Base-by-base conservation (phyloP, 2,329 filamentous ascomycete species). In the Penicillium palitans region DNA sequence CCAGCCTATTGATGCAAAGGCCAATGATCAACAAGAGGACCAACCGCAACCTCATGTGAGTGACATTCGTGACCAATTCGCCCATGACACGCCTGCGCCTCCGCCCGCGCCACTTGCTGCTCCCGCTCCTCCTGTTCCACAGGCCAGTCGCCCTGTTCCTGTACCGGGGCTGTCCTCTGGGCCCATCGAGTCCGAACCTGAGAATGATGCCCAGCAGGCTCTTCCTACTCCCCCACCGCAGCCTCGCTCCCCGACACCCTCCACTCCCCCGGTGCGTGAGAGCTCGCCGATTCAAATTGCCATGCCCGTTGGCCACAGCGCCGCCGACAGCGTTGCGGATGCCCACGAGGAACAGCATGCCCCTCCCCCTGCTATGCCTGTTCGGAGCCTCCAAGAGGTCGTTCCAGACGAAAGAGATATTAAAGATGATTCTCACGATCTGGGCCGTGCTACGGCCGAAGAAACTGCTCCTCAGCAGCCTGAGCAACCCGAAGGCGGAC, bases 231-330 rank as follows among this genome's bases (percentile, higher is more conserved):
- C 75, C n/a, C 76, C 76, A 51, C 75, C 68, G 61, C 77, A 76
- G 50, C 82, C 81, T 68, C 76, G 66, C 58, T 69, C 80, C 71
- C 68, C 79, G 59, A 80, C 79, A 55, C 80, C 84, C 50, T 80
- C 82, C 50, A 79, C 79, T 50, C 80, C 75, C 67, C 68, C 69
- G 37, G 71, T 74, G 52, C 83, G 83, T 56, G 83, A 87, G 48
- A 78, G 80, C 47, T 97, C 91, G 1, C 93, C 93, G 7, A 88
- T 96, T 61, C 90, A 89, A 50, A 84, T 98, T 65, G 92, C 93
- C 15, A 88, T 93, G 75, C 95, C 95, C 4, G 89, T 98, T 55
- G 82, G 86, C 51, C 89, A 90, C 57, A 84, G 82, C 25, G 71
- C 82, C 31, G 61, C 74, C 33, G 76, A 79, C 67, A 74, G 68